A percentile compares a stretch with the other conserved stretches of the same genome.
These are phyloP conservation scores for Mortierella sp. DNA, from an alignment of 371 early-diverging fungal genomes.

Conservation along the genomic window DNA sequence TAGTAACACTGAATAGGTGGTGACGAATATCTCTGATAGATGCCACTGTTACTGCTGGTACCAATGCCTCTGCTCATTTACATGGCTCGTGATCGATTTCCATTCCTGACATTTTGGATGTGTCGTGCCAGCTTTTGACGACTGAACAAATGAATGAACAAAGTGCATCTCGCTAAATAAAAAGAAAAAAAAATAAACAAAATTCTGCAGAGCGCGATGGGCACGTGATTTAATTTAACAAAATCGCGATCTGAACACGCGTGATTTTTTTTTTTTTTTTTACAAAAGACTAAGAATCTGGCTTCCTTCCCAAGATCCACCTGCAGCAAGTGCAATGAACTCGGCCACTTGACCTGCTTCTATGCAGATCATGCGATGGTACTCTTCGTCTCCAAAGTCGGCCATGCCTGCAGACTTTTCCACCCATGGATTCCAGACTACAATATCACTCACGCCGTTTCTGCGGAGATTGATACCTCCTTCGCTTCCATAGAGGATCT, in stretches of 20 bases:
- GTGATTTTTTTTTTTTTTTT: not conserved
- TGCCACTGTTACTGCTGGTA: not conserved
- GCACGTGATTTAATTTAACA: slow-evolving; percentile 20
- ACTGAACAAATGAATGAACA: not conserved
- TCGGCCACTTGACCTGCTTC: slow-evolving; percentile 90
- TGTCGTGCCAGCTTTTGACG: not conserved
- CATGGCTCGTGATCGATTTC: slow-evolving; percentile 28
- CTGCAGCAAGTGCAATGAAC: slow-evolving; percentile 73
- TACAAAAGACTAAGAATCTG: slow-evolving; percentile 75
- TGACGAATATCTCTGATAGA: not conserved
- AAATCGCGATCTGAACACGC: not conserved
- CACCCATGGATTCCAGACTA: slow-evolving; percentile 98
- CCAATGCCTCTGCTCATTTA: slow-evolving; percentile 9
- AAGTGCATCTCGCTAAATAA: not conserved
- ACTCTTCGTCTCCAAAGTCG: slow-evolving; percentile 91
- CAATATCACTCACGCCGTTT: slow-evolving; percentile 60
- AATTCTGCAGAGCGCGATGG: slow-evolving; percentile 6
- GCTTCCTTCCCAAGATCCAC: slow-evolving; percentile 79
- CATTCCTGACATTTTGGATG: slow-evolving; percentile 30
- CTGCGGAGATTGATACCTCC: slow-evolving; percentile 22
- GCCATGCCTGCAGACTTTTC: slow-evolving; percentile 90
- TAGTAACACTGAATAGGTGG: not conserved
- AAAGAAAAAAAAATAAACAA: slow-evolving; percentile 9
- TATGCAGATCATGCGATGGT: slow-evolving; percentile 88
- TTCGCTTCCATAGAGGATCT: slow-evolving; percentile 54